phyloP scores from a whole-genome alignment of 2,329 filamentous ascomycete genomes.

The Colletotrichum brevisporum region DNA sequence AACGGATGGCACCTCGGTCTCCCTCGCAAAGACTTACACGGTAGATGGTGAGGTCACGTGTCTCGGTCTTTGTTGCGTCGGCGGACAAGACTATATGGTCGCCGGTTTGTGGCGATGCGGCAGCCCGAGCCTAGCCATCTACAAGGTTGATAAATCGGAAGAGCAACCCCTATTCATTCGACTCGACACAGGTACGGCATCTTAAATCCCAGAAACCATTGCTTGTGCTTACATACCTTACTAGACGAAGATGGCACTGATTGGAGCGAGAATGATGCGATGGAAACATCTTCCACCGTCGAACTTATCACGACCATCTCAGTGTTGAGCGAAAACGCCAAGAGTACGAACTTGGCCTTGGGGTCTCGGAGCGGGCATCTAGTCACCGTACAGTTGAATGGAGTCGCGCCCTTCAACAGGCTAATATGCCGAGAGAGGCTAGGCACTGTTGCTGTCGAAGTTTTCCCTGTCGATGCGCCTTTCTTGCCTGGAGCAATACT shows the following conservation, averaged over 20 bases:
- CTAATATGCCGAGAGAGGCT: conserved; percentile 51
- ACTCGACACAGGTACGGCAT: conserved; percentile 44
- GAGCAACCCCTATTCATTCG: conserved; percentile 38
- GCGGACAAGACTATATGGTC: conserved; percentile 48
- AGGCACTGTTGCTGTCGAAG: conserved; percentile 53
- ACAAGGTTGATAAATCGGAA: conserved; percentile 38
- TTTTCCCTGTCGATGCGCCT: conserved; percentile 46
- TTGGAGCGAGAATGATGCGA: conserved; percentile 19
- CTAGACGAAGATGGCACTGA: conserved; percentile 8
- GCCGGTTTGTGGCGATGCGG: conserved; percentile 52
- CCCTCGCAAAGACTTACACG: conserved; percentile 49
- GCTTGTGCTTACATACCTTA: neutral
- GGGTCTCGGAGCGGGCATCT: conserved; percentile 69
- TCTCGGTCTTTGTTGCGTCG: conserved; percentile 52
- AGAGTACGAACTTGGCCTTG: conserved; percentile 53
- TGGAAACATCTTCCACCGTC: conserved; percentile 30
- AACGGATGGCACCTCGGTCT: conserved; percentile 52
- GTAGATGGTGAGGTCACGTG: conserved; percentile 65
- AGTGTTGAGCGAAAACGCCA: conserved; percentile 46
- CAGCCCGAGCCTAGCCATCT: conserved; percentile 52
- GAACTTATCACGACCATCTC: conserved; percentile 60
- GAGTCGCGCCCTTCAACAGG: conserved; percentile 43
- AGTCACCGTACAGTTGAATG: conserved; percentile 53
- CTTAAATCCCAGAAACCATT: neutral
- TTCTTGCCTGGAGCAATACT: conserved; percentile 50